Base-by-base conservation (phyloP, 2,329 filamentous ascomycete species). In the Aspergillus costaricaensis region DNA sequence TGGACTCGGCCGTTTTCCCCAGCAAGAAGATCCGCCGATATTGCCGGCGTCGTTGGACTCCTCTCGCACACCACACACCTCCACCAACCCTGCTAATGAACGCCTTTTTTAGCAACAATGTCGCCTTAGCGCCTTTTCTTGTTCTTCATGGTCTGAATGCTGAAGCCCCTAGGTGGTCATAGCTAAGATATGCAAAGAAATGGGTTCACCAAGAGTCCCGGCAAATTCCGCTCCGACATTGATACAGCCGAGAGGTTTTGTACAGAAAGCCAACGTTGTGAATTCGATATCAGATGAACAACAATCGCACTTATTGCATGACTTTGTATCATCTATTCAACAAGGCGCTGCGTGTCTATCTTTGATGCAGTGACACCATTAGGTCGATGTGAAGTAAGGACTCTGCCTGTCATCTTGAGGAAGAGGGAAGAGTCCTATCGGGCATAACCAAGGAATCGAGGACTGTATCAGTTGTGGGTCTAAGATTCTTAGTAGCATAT, bases 1-100 rank as follows among this genome's bases (percentile, higher is more conserved):
- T 48, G 44, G 44, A 48, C 23, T 27, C 47, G 47, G 47, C 47
- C 47, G 47, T 49, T 49, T 49, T 49, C 47, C 47, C 47, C 47
- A 49, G 47, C 47, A 27, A 49, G 47, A 49, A n/a, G 47, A 49
- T n/a, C 47, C 47, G 23, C 47, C 47, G 47, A 49, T 32, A 49
- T 49, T 49, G 25, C 47, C 47, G 47, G 25, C n/a, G 19, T 48
- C 47, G 7, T 25, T 49, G 47, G 47, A 17, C 5, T 30, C 23
- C 47, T 30, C 23, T 49, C 15, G 25, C 15, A 27, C 47, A 25
- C 44, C 17, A 25, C 19, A n/a, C 39, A 14, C 44, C 41, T 48
- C 44, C 44, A 48, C 44, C 19, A 14, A 19, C 41, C 10, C 15
- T 14, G 12, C 41, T 44, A 44, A 21, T 48, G 12, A 10, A 15